These are phyloP conservation scores for Epithele typhae DNA, from an alignment of 768 basidiomycete genomes.

Conservation along the genomic window DNA sequence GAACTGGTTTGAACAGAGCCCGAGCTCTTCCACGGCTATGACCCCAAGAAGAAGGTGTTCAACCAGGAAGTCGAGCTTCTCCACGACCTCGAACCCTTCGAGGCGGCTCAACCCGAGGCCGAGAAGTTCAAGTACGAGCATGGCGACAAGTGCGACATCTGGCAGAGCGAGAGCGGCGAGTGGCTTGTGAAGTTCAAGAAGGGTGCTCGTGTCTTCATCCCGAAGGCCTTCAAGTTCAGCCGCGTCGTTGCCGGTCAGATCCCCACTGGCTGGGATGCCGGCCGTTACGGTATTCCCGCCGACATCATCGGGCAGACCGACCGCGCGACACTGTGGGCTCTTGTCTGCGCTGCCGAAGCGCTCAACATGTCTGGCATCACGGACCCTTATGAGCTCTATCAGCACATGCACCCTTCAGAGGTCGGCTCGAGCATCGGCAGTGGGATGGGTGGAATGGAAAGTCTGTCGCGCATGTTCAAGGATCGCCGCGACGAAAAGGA, in stretches of 20 bases:
- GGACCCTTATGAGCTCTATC: constrained; percentile 97
- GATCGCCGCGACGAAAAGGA: constrained; percentile 97
- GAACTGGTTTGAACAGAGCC: constrained; percentile 80
- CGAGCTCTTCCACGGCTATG: constrained; percentile 95
- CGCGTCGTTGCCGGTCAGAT: constrained; percentile 94
- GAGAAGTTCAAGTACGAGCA: constrained; percentile 96
- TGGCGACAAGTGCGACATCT: constrained; percentile 93
- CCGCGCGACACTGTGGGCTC: constrained; percentile 89
- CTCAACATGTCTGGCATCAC: constrained; percentile 96
- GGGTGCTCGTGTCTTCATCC: constrained; percentile 87
- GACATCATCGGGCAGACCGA: constrained; percentile 96
- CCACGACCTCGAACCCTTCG: constrained; percentile 95
- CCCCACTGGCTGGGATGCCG: constrained; percentile 96
- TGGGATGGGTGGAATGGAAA: constrained; percentile 95
- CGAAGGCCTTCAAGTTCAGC: constrained; percentile 94
- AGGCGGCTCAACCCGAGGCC: constrained; percentile 87
- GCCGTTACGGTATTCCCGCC: constrained; percentile 93
- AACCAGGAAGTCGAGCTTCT: constrained; percentile 95
- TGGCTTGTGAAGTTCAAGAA: constrained; percentile 99
- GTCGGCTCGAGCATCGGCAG: constrained; percentile 92
- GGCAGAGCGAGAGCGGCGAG: constrained; percentile 88
- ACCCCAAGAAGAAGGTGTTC: constrained; percentile 96
- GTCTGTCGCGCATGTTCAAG: constrained; percentile 96
- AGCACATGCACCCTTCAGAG: constrained; percentile 94
- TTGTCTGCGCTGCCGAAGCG: constrained; percentile 92